Evolutionary conservation across 352 stramenopile species (phyloP).

Genomic region (Globisporangium middletonii): DNA sequence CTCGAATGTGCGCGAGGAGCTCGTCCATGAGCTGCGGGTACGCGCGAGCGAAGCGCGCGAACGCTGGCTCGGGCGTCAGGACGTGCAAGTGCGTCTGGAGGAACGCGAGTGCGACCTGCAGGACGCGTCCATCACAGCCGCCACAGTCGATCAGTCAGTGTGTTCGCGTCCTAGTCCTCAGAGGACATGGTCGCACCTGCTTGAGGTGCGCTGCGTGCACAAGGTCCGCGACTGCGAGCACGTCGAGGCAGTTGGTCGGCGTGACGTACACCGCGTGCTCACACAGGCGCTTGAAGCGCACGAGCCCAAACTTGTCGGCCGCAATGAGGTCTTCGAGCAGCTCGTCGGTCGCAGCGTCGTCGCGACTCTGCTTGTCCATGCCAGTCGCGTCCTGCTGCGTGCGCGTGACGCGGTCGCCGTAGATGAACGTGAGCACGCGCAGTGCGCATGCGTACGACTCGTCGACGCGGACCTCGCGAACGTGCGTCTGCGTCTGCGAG

Average conservation of each 20-base stretch:
- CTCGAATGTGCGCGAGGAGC: constrained; percentile 30
- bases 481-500: background rate
- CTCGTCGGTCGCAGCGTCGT: constrained; percentile 18
- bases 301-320: constrained; percentile 65
- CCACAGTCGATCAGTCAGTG: background rate
- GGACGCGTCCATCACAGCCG: background rate
- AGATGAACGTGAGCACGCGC: constrained; percentile 70
- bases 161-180: background rate
- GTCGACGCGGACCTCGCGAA: constrained; percentile 38
- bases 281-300: constrained; percentile 61
- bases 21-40: constrained; percentile 42
- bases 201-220: constrained; percentile 53
- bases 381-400: background rate
- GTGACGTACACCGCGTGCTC: constrained; percentile 48
- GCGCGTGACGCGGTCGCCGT: constrained; percentile 42
- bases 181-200: constrained; percentile 15
- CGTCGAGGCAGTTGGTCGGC: constrained; percentile 42
- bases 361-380: constrained; percentile 1
- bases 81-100: constrained; percentile 14
- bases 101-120: constrained; percentile 14
- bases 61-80: constrained; percentile 14
- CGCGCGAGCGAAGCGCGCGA: constrained; percentile 22
- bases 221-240: constrained; percentile 55
- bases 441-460: constrained; percentile 41
- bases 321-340: constrained; percentile 70